Evolutionary conservation across 179 eudicot species (phyloP), one percentile per base, ranked within the genome.

Genomic region (Silene noctiflora): DNA sequence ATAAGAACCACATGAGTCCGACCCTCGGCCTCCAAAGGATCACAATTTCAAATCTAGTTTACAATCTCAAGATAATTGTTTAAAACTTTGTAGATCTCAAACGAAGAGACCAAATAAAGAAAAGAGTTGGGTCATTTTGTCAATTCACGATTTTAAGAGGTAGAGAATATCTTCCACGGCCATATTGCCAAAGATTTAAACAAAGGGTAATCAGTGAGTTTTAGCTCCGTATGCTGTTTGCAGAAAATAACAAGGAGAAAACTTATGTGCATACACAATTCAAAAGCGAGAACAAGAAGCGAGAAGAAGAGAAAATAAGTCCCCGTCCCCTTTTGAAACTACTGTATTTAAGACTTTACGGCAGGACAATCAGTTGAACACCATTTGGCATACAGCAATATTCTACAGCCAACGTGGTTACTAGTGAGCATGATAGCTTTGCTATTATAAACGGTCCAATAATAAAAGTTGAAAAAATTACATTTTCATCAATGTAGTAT

Each of bases 401-500:
- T 33, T 68, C 20, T 46, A 25, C 27, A 14, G 22, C 46, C 42
- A 72, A 8, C 20, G 65, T 24, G 22, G 19, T 64, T 64, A 59
- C 17, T 58, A 33, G 64, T 39, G 48, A 19, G 67, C 42, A 51
- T 21, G 27, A 1, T 46, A 46, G 13, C 51, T 53, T 29, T 31
- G 71, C 22, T 42, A 60, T 62, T 22, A 19, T 21, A 64, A 25
- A 66, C 7, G 27, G n/a, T 12, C 61, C 27, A 66, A 6, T 7
- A 53, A 8, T 33, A 35, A 51, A 75, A 76, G 75, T 75, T 69
- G 75, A 39, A 67, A 71, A 73, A 84, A 86, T 92, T 90, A 94
- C 98, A 94, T 92, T 89, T 88, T 94, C 98, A 83, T 94, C 97
- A 74, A 94, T 94, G 84, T 92, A 94, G 85, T 94, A 92, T 70